Conservation (phyloP, 768 basidiomycete genomes). For the Mycena latifolia region DNA sequence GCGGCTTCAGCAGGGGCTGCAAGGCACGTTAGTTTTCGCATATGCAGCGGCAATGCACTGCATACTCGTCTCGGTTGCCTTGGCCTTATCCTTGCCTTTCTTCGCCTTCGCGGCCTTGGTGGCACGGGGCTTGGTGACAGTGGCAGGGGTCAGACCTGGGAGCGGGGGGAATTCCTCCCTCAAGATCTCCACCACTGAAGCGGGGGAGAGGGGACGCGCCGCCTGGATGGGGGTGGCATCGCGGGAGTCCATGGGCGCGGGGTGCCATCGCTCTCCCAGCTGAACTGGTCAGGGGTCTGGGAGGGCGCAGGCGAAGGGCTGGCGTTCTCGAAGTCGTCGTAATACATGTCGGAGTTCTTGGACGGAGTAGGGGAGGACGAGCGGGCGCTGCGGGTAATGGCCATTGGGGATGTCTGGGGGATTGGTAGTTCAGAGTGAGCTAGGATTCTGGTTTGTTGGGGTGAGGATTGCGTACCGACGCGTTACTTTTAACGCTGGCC, state of each 20-base stretch:
- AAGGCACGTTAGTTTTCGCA: too few relatives aligned
- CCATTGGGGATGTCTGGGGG: not conserved
- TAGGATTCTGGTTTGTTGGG: not conserved
- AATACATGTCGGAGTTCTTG: slow-evolving; percentile 5
- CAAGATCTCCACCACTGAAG: not conserved
- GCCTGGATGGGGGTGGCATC: slow-evolving; percentile 1
- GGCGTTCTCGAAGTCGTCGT: not conserved
- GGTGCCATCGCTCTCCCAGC: not conserved
- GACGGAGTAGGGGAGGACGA: slow-evolving; percentile 13
- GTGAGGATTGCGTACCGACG: not conserved
- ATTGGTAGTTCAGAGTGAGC: not conserved
- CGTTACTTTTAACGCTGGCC: not conserved
- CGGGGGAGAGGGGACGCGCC: not conserved
- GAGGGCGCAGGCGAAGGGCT: slow-evolving; percentile 5
- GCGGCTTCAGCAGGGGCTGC: too few relatives aligned
- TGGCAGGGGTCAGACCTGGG: not conserved
- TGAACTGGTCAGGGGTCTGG: not conserved
- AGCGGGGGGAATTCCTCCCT: not conserved
- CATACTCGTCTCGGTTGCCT: not conserved
- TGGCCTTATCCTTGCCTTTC: slow-evolving; percentile 5
- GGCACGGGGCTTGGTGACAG: not conserved
- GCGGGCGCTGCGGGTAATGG: not conserved
- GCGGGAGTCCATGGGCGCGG: not conserved
- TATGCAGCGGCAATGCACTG: not conserved
- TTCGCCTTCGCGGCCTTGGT: not conserved